A percentile compares a stretch with the other conserved stretches of the same genome.
Evolutionary conservation across 352 stramenopile species (phyloP).

Genomic region (Pythium insidiosum): DNA sequence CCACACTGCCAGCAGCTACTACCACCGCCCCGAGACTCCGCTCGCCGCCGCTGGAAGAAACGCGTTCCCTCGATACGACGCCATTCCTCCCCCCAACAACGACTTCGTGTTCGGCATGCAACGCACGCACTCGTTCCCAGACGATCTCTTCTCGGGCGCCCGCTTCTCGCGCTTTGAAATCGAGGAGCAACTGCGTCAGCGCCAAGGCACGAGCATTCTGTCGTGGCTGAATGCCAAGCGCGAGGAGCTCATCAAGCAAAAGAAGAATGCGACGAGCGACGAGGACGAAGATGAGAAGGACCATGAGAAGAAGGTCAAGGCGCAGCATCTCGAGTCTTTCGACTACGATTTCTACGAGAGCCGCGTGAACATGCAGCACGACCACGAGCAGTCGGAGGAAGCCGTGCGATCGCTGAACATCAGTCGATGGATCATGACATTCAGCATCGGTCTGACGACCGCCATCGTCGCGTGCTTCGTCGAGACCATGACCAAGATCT

Average conservation of each 20-base stretch:
- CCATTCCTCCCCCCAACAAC: background rate
- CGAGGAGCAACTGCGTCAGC: constrained; percentile 55
- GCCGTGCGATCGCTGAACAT: constrained; percentile 74
- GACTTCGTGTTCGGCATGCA: constrained; percentile 25
- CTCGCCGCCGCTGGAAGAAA: background rate
- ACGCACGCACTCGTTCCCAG: constrained; percentile 76
- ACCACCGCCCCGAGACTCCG: too few species aligned
- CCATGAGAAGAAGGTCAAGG: constrained; percentile 69
- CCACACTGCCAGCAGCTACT: too few species aligned
- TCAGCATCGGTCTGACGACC: constrained; percentile 91
- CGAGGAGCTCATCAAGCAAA: constrained; percentile 12
- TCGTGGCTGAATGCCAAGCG: constrained; percentile 55
- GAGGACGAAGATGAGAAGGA: constrained; percentile 33
- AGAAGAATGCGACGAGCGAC: constrained; percentile 8
- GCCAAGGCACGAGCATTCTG: constrained; percentile 54
- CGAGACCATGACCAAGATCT: constrained; percentile 83
- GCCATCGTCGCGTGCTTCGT: constrained; percentile 91
- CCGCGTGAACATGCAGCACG: constrained; percentile 81
- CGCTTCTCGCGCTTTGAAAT: constrained; percentile 75
- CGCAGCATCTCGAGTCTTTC: constrained; percentile 80
- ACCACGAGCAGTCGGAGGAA: constrained; percentile 76
- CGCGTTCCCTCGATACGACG: constrained; percentile 20
- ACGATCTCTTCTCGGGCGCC: constrained; percentile 62
- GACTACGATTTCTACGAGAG: constrained; percentile 87
- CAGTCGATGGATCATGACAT: constrained; percentile 93